Evolutionary conservation across 768 basidiomycete species (phyloP).

Genomic region (Phaeotremella skinneri): DNA sequence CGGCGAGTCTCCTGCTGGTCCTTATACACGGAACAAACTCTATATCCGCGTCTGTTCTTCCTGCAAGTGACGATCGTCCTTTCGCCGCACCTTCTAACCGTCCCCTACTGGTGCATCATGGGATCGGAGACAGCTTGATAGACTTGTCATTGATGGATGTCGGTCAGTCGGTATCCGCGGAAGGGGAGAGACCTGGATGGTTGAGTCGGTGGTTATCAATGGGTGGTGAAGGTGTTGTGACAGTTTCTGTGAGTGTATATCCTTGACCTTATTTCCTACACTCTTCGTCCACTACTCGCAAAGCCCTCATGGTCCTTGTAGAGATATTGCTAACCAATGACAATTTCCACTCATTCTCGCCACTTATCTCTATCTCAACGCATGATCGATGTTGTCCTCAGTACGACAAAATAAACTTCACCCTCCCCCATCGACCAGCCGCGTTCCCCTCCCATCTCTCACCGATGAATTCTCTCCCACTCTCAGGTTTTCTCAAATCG

Average conservation of each 20-base stretch:
- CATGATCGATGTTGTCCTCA: too few species aligned
- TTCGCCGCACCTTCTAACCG: not conserved
- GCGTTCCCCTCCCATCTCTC: conserved; percentile 42
- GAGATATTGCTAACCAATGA: too few species aligned
- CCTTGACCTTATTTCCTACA: not conserved
- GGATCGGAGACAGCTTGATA: too few species aligned
- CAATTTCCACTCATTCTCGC: too few species aligned
- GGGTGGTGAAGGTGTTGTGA: conserved; percentile 41
- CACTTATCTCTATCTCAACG: too few species aligned
- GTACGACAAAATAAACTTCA: conserved; percentile 27
- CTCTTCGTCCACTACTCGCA: not conserved
- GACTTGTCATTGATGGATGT: not conserved
- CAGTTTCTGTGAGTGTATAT: conserved; percentile 30
- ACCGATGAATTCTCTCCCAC: conserved; percentile 15
- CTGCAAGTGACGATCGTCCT: not conserved
- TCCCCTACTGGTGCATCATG: too few species aligned
- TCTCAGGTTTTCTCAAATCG: conserved; percentile 29
- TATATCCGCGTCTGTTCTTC: not conserved
- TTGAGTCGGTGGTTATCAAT: conserved; percentile 31
- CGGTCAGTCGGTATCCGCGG: not conserved
- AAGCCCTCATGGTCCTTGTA: not conserved
- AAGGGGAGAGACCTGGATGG: conserved; percentile 18
- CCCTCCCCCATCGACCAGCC: conserved; percentile 46
- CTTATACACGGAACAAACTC: too few species aligned
- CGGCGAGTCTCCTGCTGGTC: not conserved